Conservation (phyloP, 2,329 filamentous ascomycete species). For the Diaporthe eres region DNA sequence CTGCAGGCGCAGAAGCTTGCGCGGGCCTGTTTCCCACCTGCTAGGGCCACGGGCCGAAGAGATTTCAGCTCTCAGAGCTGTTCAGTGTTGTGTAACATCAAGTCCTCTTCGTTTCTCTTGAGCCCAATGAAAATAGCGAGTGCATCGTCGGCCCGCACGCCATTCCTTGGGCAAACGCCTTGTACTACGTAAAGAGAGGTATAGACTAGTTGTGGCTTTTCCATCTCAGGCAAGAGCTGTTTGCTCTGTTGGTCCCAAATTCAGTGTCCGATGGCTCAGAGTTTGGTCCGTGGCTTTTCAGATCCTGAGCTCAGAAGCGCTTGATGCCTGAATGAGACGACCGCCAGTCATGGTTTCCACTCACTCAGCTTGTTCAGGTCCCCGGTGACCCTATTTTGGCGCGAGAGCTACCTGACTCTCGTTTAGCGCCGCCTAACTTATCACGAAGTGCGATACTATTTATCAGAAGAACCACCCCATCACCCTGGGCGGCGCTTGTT, state of each 20-base stretch:
- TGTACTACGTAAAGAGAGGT: background rate
- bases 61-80: background rate
- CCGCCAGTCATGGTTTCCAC: background rate
- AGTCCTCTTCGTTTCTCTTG: background rate
- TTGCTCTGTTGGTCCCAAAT: too few relatives aligned
- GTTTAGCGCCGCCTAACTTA: too few relatives aligned
- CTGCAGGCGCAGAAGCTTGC: background rate
- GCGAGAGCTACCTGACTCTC: background rate
- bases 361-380: background rate
- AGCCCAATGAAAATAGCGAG: background rate
- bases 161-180: background rate
- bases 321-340: too few relatives aligned
- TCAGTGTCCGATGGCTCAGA: too few relatives aligned
- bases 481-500: background rate
- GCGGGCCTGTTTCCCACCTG: background rate
- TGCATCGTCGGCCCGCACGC: background rate
- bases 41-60: background rate
- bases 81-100: background rate
- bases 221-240: background rate
- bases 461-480: background rate
- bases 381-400: too few relatives aligned
- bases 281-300: background rate
- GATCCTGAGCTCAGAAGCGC: background rate
- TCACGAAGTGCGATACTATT: background rate
- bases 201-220: fast-evolving